These are phyloP conservation scores for Sorghum bicolor DNA, from an alignment of 176 grass and related monocot species.

Conservation along the genomic window Sorghum_bicolor_NCBIv3 NC_012872.2:62771001-62771500, in stretches of 20 bases:
- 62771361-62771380: not conserved
- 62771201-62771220: too few species aligned
- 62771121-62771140: too few species aligned
- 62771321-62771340: not conserved
- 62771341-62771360: not conserved
- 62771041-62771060: too few species aligned
- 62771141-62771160: too few species aligned
- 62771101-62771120: too few species aligned
- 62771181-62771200: too few species aligned
- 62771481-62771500: not conserved
- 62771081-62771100: too few species aligned
- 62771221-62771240: too few species aligned
- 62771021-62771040: too few species aligned
- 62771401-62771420: not conserved
- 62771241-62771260: not conserved
- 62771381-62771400: not conserved
- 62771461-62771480: not conserved
- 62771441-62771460: not conserved
- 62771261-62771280: not conserved
- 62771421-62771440: not conserved
- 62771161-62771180: too few species aligned
- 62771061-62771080: too few species aligned
- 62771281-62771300: not conserved
- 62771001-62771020: too few species aligned
- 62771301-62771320: not conserved